Evolutionary conservation across 2,329 filamentous ascomycete genomes (phyloP).

Genomic region (Colletotrichum sansevieriae): DNA sequence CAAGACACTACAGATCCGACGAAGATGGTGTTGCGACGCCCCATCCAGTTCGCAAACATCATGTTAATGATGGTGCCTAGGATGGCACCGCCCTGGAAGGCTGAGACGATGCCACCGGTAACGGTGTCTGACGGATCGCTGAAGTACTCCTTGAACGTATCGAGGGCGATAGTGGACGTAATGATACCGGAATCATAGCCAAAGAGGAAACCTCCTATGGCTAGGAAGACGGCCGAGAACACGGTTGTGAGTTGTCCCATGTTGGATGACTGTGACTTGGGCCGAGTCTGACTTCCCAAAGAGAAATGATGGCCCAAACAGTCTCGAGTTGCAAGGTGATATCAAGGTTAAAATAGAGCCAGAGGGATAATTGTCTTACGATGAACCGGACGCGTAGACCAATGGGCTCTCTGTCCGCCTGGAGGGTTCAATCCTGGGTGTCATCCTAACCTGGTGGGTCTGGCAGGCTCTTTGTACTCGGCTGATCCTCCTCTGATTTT

Average conservation of each 20-base stretch:
- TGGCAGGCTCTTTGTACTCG: slow-evolving; percentile 6
- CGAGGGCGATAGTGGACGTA: slow-evolving; percentile 49
- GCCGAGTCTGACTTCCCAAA: background rate
- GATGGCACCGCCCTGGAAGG: slow-evolving; percentile 47
- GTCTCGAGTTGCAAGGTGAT: background rate
- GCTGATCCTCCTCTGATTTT: slow-evolving; percentile 12
- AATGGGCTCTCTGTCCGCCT: background rate
- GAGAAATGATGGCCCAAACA: background rate
- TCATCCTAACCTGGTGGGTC: slow-evolving; percentile 32
- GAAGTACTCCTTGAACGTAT: slow-evolving; percentile 56
- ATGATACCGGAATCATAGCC: slow-evolving; percentile 64
- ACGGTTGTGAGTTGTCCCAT: slow-evolving; percentile 37
- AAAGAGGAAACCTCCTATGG: slow-evolving; percentile 50
- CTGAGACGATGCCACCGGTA: slow-evolving; percentile 46
- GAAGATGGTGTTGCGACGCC: slow-evolving; percentile 49
- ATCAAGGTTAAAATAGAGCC: slow-evolving; percentile 7
- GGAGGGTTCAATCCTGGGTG: background rate
- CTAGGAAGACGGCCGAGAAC: slow-evolving; percentile 45
- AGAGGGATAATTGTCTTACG: background rate
- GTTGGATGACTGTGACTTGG: slow-evolving; percentile 9
- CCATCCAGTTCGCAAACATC: slow-evolving; percentile 48
- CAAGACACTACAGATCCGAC: slow-evolving; percentile 48
- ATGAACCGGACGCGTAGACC: background rate
- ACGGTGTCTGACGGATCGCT: slow-evolving; percentile 49
- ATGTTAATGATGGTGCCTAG: slow-evolving; percentile 48